These are phyloP conservation scores for Trypethelium eluteriae DNA, from an alignment of 495 filamentous ascomycete species.

Conservation along the genomic window DNA sequence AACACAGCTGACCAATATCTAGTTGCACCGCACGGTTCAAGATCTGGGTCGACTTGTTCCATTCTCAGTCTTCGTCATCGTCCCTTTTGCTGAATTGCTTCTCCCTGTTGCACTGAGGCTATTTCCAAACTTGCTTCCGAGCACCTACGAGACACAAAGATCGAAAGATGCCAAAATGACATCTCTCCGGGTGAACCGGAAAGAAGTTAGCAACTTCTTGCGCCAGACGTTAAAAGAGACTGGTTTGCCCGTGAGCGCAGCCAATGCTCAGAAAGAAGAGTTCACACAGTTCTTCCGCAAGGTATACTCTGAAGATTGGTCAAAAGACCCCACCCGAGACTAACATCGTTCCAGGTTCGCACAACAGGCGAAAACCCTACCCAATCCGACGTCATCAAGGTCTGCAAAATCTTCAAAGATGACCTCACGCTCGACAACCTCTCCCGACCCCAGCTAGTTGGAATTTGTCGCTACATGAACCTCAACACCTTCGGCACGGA, in stretches of 20 bases:
- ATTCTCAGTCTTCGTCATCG: conserved; percentile 93
- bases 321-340: conserved; percentile 2
- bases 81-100: conserved; percentile 93
- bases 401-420: conserved; percentile 99
- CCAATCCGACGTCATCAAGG: conserved; percentile 87
- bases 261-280: conserved; percentile 84
- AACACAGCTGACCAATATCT: conserved; percentile 14
- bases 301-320: conserved; percentile 36
- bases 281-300: conserved; percentile 98
- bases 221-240: conserved; percentile 86
- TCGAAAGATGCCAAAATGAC: conserved; percentile 81
- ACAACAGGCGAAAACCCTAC: conserved; percentile 84
- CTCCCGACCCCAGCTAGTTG: conserved; percentile 89
- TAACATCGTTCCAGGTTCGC: conserved; percentile 40
- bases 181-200: conserved; percentile 74
- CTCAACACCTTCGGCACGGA: conserved; percentile 94
- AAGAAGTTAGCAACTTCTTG: conserved; percentile 89
- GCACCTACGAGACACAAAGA: conserved; percentile 90
- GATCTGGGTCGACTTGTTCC: conserved; percentile 90
- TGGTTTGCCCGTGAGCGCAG: conserved; percentile 75
- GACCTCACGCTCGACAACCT: conserved; percentile 96
- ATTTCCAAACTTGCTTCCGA: conserved; percentile 94
- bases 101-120: conserved; percentile 85
- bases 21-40: conserved; percentile 84
- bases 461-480: conserved; percentile 98